phyloP scores from a whole-genome alignment of 2,329 filamentous ascomycete species.

The Rhynchosporium secalis region DNA sequence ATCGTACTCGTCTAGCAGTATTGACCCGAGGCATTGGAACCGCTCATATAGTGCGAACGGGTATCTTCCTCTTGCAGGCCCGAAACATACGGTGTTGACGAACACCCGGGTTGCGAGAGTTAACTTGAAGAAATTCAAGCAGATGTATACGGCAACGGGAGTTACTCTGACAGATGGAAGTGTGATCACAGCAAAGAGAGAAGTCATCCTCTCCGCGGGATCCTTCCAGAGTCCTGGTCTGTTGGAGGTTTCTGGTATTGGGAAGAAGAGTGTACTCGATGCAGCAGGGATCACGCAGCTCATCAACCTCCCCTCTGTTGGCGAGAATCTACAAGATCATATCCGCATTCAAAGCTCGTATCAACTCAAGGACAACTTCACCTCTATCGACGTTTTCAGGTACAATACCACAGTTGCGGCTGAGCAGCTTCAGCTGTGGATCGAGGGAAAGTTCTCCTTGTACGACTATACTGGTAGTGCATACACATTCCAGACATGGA shows the following conservation, averaged over 20 bases:
- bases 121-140: constrained; percentile 45
- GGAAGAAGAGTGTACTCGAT: constrained; percentile 46
- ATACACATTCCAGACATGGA: constrained; percentile 47
- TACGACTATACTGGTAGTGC: constrained; percentile 38
- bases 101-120: constrained; percentile 82
- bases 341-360: constrained; percentile 33
- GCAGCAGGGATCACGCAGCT: constrained; percentile 46
- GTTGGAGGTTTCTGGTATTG: constrained; percentile 53
- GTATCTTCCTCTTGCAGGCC: constrained; percentile 41
- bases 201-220: constrained; percentile 54
- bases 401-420: constrained; percentile 37
- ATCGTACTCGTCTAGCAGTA: constrained; percentile 51
- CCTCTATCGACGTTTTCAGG: constrained; percentile 27
- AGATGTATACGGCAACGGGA: constrained; percentile 26
- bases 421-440: constrained; percentile 39
- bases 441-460: constrained; percentile 19
- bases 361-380: constrained; percentile 26
- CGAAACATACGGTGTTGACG: constrained; percentile 77
- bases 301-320: constrained; percentile 51
- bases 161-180: constrained; percentile 19
- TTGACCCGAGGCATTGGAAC: constrained; percentile 48
- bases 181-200: constrained; percentile 33
- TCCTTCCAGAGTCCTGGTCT: constrained; percentile 53
- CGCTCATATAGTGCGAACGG: constrained; percentile 53
- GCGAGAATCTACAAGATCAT: constrained; percentile 52